Base-by-base conservation (phyloP, 768 basidiomycete species). In the Serendipita vermifera region DNA sequence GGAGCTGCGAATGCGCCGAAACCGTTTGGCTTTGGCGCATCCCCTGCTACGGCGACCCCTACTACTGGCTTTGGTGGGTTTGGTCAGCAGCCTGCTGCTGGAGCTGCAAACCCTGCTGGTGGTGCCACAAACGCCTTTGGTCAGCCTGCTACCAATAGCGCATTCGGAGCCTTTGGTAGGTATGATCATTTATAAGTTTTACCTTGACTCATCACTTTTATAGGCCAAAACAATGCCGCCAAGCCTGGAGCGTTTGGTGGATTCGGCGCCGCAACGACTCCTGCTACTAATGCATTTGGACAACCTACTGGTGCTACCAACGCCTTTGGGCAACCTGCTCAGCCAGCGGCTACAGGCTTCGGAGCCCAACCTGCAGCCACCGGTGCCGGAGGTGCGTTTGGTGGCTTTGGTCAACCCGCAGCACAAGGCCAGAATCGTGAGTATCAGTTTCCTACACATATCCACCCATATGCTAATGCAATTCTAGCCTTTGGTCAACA, bases 311-410 rank as follows among this genome's bases (percentile, higher is more conserved):
- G n/a, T n/a, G 48, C 62, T 33, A 36, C 59, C 40, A 58, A 31
- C 11, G 64, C 74, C 27, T 79, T 81, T 60, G 79, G 80, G 35
- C 67, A 71, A 59, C 64, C 67, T 54, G 65, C 72, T 1, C 74
- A 75, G 60, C 73, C 69, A 54, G 64, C 69, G 3, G 61, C 71
- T 17, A 62, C 69, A 14, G 73, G 68, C 13, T 77, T 77, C 60
- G 72, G 76, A 53, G 68, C 71, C 1, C 79, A 79, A 63, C 73
- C 73, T 14, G 62, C 64, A 26, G 58, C 70, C 1, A 61, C 60
- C 6, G 59, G 60, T 6, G 63, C 63, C 1, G 61, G 61, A 2
- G 57, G 61, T 11, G 55, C 66, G 20, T 69, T 73, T 55, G 63
- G 67, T 56, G 60, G 64, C 14, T 68, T 68, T 61, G 63, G 66